These are phyloP conservation scores for Imleria badia DNA, from an alignment of 768 basidiomycete species.

Conservation along the genomic window DNA sequence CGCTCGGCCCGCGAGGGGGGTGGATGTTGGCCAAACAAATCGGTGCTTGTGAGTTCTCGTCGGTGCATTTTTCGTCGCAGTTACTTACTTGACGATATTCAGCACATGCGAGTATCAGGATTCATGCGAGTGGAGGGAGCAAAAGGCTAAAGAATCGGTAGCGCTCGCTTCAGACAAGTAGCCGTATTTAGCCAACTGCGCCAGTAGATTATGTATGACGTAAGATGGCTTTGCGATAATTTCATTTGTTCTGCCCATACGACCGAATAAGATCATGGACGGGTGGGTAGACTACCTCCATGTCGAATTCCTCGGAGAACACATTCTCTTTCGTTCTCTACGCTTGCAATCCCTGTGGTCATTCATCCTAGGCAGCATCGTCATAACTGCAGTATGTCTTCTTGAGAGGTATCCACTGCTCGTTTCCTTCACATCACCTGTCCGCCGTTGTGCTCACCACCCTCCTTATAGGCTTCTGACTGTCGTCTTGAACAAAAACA, in stretches of 20 bases:
- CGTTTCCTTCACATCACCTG: background rate
- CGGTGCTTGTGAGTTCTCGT: slow-evolving; percentile 62
- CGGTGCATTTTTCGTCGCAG: background rate
- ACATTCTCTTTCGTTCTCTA: slow-evolving; percentile 41
- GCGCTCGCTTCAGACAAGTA: background rate
- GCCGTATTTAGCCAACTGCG: background rate
- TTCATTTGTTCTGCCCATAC: background rate
- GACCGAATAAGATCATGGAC: slow-evolving; percentile 33
- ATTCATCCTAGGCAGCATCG: slow-evolving; percentile 46
- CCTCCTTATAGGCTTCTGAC: slow-evolving; percentile 44
- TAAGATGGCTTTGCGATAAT: slow-evolving; percentile 3
- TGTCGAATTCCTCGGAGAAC: slow-evolving; percentile 42
- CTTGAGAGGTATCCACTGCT: slow-evolving; percentile 50
- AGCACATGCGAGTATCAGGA: slow-evolving; percentile 73
- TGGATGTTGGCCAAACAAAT: slow-evolving; percentile 52
- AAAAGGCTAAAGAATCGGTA: slow-evolving; percentile 42
- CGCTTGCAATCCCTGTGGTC: slow-evolving; percentile 48
- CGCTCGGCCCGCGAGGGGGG: slow-evolving; percentile 65
- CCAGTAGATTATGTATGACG: slow-evolving; percentile 4
- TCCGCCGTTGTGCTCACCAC: background rate
- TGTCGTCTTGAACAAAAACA: slow-evolving; percentile 46
- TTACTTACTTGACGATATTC: background rate
- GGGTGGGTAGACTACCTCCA: slow-evolving; percentile 51
- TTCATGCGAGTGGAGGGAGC: slow-evolving; percentile 78
- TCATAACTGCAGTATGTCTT: slow-evolving; percentile 50